Evolutionary conservation across 352 stramenopile species (phyloP).

Genomic region (Ophiocytium majus): DNA sequence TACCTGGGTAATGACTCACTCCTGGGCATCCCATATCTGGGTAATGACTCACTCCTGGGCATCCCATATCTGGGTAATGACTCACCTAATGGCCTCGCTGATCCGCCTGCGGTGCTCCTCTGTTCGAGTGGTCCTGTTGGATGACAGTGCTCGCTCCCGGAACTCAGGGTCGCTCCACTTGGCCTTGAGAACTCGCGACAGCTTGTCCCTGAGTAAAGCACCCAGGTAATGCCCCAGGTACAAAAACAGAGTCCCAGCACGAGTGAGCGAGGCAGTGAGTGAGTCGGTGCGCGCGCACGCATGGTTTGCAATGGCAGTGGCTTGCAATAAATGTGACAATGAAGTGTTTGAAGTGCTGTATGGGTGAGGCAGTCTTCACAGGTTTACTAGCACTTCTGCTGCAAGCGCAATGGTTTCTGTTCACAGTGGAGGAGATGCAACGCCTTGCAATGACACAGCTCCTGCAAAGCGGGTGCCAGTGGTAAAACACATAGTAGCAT

Average conservation of each 20-base stretch:
- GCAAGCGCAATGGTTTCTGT: too few relatives aligned
- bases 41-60: too few relatives aligned
- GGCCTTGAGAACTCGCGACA: neutral
- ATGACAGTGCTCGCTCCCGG: neutral
- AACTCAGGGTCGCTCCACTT: slow-evolving; percentile 14
- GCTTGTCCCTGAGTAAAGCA: slow-evolving; percentile 8
- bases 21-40: too few relatives aligned
- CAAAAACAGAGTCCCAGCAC: too few relatives aligned
- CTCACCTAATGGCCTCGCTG: slow-evolving; percentile 12
- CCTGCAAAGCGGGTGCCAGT: too few relatives aligned
- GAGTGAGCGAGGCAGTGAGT: neutral
- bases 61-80: too few relatives aligned
- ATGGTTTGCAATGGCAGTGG: neutral
- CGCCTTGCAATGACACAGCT: too few relatives aligned
- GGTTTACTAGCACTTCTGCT: too few relatives aligned
- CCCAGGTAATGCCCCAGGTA: neutral
- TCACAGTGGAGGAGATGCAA: too few relatives aligned
- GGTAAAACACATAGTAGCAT: too few relatives aligned
- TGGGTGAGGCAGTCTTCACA: neutral
- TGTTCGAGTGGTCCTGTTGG: neutral
- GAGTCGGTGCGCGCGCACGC: neutral
- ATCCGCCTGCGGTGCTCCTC: neutral
- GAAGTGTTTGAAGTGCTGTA: neutral
- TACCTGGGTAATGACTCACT: too few relatives aligned
- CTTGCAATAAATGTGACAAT: neutral